phyloP scores from a whole-genome alignment of 225 moss, liverwort and hornwort genomes.

The Sphagnum tenellum region DNA sequence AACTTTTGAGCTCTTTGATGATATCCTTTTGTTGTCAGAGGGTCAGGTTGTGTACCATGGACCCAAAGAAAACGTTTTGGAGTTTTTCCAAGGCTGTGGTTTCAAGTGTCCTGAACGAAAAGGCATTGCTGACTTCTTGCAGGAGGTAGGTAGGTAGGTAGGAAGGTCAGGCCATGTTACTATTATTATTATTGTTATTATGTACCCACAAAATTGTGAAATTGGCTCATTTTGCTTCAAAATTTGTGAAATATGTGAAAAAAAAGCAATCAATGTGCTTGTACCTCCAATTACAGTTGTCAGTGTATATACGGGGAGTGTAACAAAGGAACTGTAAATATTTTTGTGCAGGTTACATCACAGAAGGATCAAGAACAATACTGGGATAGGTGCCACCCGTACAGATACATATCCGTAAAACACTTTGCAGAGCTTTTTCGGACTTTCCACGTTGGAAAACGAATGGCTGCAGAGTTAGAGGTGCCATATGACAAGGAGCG shows the following conservation, averaged over 20 bases:
- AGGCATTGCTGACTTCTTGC: constrained; percentile 82
- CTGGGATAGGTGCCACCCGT: constrained; percentile 32
- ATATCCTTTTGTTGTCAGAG: constrained; percentile 68
- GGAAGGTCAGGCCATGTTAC: too few relatives aligned
- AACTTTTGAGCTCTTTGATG: constrained; percentile 83
- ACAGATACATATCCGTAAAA: constrained; percentile 42
- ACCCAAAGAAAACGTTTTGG: constrained; percentile 50
- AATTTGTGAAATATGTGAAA: too few relatives aligned
- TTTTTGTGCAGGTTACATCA: constrained; percentile 46
- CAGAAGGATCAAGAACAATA: constrained; percentile 77
- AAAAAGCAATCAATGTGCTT: too few relatives aligned
- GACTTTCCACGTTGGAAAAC: constrained; percentile 29
- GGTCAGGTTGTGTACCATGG: constrained; percentile 83
- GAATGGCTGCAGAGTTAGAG: constrained; percentile 32
- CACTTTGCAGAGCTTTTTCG: constrained; percentile 50
- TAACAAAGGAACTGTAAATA: too few relatives aligned
- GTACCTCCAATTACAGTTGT: too few relatives aligned
- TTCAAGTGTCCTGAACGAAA: constrained; percentile 83
- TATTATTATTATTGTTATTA: too few relatives aligned
- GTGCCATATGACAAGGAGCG: constrained; percentile 31
- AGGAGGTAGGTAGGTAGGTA: constrained; percentile 38
- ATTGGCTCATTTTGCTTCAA: too few relatives aligned
- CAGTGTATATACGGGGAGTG: too few relatives aligned
- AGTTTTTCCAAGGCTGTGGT: constrained; percentile 68
- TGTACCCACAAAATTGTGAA: too few relatives aligned